Base-by-base conservation (phyloP, 257 asterid species). In the Orobanche coerulescens region DNA sequence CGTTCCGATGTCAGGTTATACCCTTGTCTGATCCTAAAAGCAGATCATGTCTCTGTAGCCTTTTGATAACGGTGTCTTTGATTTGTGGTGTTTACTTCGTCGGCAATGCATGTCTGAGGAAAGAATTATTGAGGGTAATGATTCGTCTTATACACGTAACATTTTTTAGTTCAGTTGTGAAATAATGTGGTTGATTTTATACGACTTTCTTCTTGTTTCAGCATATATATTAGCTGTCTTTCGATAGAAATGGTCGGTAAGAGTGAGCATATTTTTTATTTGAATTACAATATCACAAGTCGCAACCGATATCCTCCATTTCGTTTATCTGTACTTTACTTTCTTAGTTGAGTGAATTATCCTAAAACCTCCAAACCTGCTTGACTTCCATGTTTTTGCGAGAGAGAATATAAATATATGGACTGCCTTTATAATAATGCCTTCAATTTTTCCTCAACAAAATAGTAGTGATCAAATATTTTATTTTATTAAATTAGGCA, bases 71-170 rank as follows among this genome's bases (percentile, higher is more conserved):
- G 9, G 75, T 78, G 51, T 67, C 84, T 59, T 66, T 84, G 82
- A 20, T 89, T 57, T 85, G 69, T 61, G 82, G 78, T n/a, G 76
- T 75, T 73, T 87, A 80, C 83, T 79, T 87, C 59, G 36, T 80
- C 10, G 78, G 90, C 23, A 73, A 73, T 58, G 81, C 83, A 23
- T 78, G 86, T 75, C 61, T 87, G 25, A 74, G 77, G 39, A 78
- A 61, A 67, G 83, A 83, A 58, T 65, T 57, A 6, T 57, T 61
- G 20, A 61, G 53, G 82, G 97, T 82, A 78, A 48, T 18, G n/a
- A 16, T 25, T 58, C 6, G 44, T 75, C 26, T 58, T 13, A 14
- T n/a, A 28, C 58, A 30, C 8, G n/a, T 54, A 2, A 43, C 8
- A 13, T n/a, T 20, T 56, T 22, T 19, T 64, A 13, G 25, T 50